These are phyloP conservation scores for Wallacemonas rigidus DNA, from an alignment of 208 protist genomes.

Conservation along the genomic window DNA sequence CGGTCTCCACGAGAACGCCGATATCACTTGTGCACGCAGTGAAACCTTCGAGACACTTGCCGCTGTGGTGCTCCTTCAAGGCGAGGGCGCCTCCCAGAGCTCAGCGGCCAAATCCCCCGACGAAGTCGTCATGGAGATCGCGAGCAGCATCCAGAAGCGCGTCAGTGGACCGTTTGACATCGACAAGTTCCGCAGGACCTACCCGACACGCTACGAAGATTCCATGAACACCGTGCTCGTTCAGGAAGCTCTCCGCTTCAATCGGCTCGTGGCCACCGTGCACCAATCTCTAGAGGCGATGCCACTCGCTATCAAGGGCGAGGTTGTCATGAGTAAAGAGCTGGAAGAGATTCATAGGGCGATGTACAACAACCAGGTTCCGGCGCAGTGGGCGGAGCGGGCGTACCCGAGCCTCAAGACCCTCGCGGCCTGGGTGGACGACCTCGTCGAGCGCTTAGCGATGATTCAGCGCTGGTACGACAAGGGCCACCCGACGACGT, in stretches of 20 bases:
- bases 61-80: slow-evolving; percentile 82
- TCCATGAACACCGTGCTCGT: slow-evolving; percentile 98
- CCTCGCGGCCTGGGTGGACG: slow-evolving; percentile 94
- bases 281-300: slow-evolving; percentile 80
- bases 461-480: slow-evolving; percentile 96
- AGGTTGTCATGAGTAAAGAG: slow-evolving; percentile 97
- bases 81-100: slow-evolving; percentile 42
- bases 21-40: slow-evolving; percentile 95
- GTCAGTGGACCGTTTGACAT: slow-evolving; percentile 87
- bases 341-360: slow-evolving; percentile 94
- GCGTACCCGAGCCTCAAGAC: slow-evolving; percentile 96
- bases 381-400: slow-evolving; percentile 82
- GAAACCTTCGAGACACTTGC: slow-evolving; percentile 93
- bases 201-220: slow-evolving; percentile 96
- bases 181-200: slow-evolving; percentile 82
- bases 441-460: slow-evolving; percentile 86
- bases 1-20: slow-evolving; percentile 97
- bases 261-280: slow-evolving; percentile 89
- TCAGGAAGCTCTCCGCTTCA: slow-evolving; percentile 98
- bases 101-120: slow-evolving; percentile 63
- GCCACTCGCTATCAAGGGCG: slow-evolving; percentile 95
- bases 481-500: slow-evolving; percentile 89
- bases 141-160: slow-evolving; percentile 76
- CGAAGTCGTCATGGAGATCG: slow-evolving; percentile 81
- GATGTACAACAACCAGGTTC: slow-evolving; percentile 97